Conservation (phyloP, 495 filamentous ascomycete species). For the Penicillium antarcticum region DNA sequence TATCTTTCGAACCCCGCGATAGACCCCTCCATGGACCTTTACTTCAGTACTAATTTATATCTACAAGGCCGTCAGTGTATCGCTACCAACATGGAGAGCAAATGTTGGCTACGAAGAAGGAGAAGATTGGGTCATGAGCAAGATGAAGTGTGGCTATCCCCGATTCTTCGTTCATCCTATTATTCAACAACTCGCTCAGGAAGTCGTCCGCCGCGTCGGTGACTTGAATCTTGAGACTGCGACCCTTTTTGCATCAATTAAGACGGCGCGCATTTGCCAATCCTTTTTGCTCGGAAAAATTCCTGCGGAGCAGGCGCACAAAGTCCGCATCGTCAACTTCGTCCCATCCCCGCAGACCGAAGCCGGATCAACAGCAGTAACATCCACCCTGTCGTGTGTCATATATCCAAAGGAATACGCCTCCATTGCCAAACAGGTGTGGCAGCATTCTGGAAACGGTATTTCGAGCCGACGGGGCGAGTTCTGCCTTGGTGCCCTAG, state of each 20-base stretch:
- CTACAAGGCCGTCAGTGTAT: constrained; percentile 86
- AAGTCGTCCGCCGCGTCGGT: constrained; percentile 65
- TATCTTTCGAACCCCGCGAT: constrained; percentile 34
- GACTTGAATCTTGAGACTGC: constrained; percentile 57
- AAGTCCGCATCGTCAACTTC: constrained; percentile 67
- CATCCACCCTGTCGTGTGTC: constrained; percentile 65
- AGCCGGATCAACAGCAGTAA: constrained; percentile 26
- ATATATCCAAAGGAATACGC: constrained; percentile 65
- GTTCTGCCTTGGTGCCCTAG: constrained; percentile 73
- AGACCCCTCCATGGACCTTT: constrained; percentile 16
- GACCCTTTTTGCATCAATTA: constrained; percentile 74
- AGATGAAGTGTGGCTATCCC: constrained; percentile 90
- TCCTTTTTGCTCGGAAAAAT: constrained; percentile 65
- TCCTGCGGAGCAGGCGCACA: constrained; percentile 39
- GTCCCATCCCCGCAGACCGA: constrained; percentile 46
- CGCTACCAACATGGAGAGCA: constrained; percentile 87
- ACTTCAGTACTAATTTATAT: not conserved
- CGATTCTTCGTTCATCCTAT: constrained; percentile 88
- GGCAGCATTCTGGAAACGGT: constrained; percentile 96
- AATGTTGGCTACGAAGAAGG: constrained; percentile 95
- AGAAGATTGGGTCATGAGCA: constrained; percentile 75
- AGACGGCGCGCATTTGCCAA: constrained; percentile 63
- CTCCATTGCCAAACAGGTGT: constrained; percentile 78
- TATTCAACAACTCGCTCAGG: constrained; percentile 69
- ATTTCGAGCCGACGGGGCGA: constrained; percentile 89